Evolutionary conservation across 768 basidiomycete genomes (phyloP).

Genomic region (Asterophora parasitica): DNA sequence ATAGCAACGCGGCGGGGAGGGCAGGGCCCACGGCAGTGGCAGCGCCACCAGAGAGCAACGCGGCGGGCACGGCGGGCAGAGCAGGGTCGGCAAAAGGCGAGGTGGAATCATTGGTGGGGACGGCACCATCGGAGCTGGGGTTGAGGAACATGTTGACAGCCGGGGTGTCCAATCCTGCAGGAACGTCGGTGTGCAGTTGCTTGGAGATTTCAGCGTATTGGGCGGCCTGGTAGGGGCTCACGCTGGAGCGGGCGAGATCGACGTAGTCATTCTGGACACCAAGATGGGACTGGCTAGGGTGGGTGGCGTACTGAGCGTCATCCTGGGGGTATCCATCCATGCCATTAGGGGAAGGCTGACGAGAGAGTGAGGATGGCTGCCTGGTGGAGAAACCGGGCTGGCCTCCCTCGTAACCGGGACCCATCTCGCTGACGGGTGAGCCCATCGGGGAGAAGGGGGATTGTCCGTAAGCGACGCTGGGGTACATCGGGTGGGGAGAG

Average conservation of each 20-base stretch:
- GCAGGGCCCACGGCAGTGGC: slow-evolving; percentile 1
- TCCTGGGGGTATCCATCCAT: slow-evolving; percentile 10
- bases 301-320: slow-evolving; percentile 14
- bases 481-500: slow-evolving; percentile 34
- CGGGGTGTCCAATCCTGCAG: slow-evolving; percentile 29
- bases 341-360: slow-evolving; percentile 6
- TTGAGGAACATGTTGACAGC: slow-evolving; percentile 20
- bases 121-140: slow-evolving; percentile 5
- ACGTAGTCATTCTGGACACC: slow-evolving; percentile 43
- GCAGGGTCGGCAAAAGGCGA: slow-evolving; percentile 29
- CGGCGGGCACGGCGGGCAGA: slow-evolving; percentile 14
- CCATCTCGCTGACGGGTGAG: slow-evolving; percentile 23
- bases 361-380: slow-evolving; percentile 18
- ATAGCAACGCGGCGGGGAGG: slow-evolving; percentile 10
- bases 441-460: slow-evolving; percentile 30
- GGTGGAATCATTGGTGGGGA: slow-evolving; percentile 4
- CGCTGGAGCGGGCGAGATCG: slow-evolving; percentile 62
- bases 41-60: slow-evolving; percentile 7
- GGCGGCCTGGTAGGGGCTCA: slow-evolving; percentile 69
- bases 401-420: slow-evolving; percentile 16
- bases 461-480: slow-evolving; percentile 31
- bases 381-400: slow-evolving; percentile 17
- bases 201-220: slow-evolving; percentile 72
- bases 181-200: slow-evolving; percentile 41
- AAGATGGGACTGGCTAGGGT: slow-evolving; percentile 11